These are phyloP conservation scores for Saccharomycopsis fermentans DNA, from an alignment of 805 yeast species.

Conservation along the genomic window DNA sequence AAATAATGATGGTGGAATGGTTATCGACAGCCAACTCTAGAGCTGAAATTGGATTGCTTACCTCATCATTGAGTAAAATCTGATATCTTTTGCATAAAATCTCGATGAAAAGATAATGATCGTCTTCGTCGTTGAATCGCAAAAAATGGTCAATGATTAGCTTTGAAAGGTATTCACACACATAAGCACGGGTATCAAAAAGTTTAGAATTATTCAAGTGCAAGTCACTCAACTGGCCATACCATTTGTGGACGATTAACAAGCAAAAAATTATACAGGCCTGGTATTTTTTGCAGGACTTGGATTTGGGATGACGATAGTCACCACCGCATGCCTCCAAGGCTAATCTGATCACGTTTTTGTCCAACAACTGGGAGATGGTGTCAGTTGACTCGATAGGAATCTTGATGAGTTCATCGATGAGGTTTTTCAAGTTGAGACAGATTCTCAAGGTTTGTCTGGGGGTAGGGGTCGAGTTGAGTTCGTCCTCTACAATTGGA, in stretches of 20 bases:
- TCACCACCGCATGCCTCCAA: slow-evolving; percentile 73
- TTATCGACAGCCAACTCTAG: slow-evolving; percentile 79
- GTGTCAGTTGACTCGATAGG: slow-evolving; percentile 51
- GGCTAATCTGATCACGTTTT: slow-evolving; percentile 48
- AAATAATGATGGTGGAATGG: slow-evolving; percentile 69
- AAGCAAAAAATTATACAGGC: slow-evolving; percentile 62
- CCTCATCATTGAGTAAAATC: slow-evolving; percentile 52
- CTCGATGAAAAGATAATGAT: slow-evolving; percentile 58
- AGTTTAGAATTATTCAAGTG: slow-evolving; percentile 64
- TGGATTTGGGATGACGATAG: slow-evolving; percentile 45
- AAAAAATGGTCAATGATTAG: slow-evolving; percentile 43
- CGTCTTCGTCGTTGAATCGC: slow-evolving; percentile 32
- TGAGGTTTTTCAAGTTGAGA: slow-evolving; percentile 58
- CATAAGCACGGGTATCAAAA: slow-evolving; percentile 46
- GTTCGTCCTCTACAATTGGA: slow-evolving; percentile 6
- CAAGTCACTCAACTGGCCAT: slow-evolving; percentile 42
- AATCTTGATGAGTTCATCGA: slow-evolving; percentile 47
- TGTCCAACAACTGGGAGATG: slow-evolving; percentile 33
- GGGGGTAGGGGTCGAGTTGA: slow-evolving; percentile 39
- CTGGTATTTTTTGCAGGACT: slow-evolving; percentile 52
- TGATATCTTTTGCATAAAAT: slow-evolving; percentile 70
- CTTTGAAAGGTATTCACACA: slow-evolving; percentile 70
- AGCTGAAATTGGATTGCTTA: slow-evolving; percentile 59
- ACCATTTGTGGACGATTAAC: slow-evolving; percentile 74
- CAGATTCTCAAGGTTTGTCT: slow-evolving; percentile 63